These are phyloP conservation scores for Fusarium paranaense DNA, from an alignment of 2,329 filamentous ascomycete genomes.

Conservation along the genomic window DNA sequence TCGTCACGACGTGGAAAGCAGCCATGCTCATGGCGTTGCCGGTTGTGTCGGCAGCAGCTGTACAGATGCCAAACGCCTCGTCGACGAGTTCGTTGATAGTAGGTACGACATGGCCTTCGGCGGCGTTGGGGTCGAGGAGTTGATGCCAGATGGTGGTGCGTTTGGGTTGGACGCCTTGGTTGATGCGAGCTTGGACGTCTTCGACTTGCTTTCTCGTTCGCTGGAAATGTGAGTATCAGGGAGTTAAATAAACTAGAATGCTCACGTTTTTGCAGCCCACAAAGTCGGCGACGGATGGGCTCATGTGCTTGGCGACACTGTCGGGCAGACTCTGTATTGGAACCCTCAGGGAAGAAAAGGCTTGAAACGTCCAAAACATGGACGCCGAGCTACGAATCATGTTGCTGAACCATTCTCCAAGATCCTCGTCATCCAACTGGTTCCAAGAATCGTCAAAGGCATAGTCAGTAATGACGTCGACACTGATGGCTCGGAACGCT, in stretches of 20 bases:
- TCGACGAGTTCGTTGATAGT: not conserved
- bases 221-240: not conserved
- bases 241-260: accelerated
- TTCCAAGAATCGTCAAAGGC: constrained; percentile 32
- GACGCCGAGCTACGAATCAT: constrained; percentile 10
- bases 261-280: not conserved
- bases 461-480: constrained; percentile 32
- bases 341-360: not conserved
- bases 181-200: constrained; percentile 8
- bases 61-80: constrained; percentile 15
- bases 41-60: constrained; percentile 10
- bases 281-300: constrained; percentile 14
- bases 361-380: constrained; percentile 21
- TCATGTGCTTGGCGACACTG: constrained; percentile 1
- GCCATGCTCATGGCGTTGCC: constrained; percentile 17
- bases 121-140: constrained; percentile 9
- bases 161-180: constrained; percentile 6
- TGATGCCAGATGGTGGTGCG: constrained; percentile 16
- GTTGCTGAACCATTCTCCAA: constrained; percentile 24
- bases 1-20: constrained; percentile 14
- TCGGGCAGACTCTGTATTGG: constrained; percentile 11
- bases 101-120: constrained; percentile 3
- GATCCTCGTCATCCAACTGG: constrained; percentile 17
- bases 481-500: constrained; percentile 23
- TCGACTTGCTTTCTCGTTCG: constrained; percentile 7